phyloP scores from a whole-genome alignment of 179 eudicot genomes.

The Gypsophila paniculata region DNA sequence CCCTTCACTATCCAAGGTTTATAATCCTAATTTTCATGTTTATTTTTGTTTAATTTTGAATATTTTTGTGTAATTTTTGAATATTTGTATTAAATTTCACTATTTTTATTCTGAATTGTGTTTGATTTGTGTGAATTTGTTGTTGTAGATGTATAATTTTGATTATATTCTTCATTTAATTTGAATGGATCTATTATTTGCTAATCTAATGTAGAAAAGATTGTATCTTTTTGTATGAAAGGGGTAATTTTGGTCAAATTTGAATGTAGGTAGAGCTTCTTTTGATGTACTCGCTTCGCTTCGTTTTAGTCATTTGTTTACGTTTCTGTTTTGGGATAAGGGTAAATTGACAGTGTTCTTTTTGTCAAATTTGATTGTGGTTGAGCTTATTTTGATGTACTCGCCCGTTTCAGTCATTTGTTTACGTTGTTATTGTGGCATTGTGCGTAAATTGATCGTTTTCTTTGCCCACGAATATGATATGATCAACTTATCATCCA shows the following conservation, averaged over 20 bases:
- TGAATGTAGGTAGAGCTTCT: not conserved
- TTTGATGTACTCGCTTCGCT: not conserved
- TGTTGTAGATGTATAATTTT: too few species aligned
- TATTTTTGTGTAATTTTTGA: not conserved
- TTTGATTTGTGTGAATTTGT: not conserved
- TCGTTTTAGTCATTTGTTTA: not conserved
- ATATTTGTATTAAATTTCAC: not conserved
- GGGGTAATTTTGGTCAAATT: not conserved
- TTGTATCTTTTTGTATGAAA: not conserved
- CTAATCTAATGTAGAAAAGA: not conserved
- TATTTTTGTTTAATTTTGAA: not conserved
- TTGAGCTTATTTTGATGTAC: not conserved
- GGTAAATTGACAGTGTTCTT: too few species aligned
- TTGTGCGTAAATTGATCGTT: too few species aligned
- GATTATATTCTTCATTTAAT: too few species aligned
- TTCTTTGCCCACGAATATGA: too few species aligned
- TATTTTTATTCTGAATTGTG: conserved; percentile 6
- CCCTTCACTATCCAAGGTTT: conserved; percentile 39
- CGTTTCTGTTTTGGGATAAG: too few species aligned
- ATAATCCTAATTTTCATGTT: not conserved
- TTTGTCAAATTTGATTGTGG: too few species aligned
- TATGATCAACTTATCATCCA: too few species aligned
- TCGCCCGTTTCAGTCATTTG: not conserved
- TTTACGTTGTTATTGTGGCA: too few species aligned
- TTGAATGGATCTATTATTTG: conserved; percentile 13